Conservation (phyloP, 1,284 basidiomycete genomes). For the Irpex sp. region DNA sequence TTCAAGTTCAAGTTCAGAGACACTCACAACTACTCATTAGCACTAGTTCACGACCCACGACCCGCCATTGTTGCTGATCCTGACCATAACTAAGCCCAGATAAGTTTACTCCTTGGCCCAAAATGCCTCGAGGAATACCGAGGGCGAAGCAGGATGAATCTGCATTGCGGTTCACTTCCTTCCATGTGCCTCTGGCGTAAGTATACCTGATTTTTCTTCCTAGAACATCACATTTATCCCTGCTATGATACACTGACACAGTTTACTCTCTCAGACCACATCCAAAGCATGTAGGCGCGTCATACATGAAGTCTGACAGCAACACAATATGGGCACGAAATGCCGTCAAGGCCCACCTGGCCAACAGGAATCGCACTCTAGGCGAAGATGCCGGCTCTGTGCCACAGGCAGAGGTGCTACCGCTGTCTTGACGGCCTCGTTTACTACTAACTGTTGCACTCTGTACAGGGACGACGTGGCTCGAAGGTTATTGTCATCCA, state of each 20-base stretch:
- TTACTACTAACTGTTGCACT: slow-evolving; percentile 13
- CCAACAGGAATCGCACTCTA: slow-evolving; percentile 33
- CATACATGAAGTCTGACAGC: slow-evolving; percentile 67
- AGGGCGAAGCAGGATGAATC: slow-evolving; percentile 76
- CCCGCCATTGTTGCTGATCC: background rate
- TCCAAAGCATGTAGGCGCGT: slow-evolving; percentile 72
- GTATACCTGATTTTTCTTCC: slow-evolving; percentile 15
- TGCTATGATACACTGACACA: background rate
- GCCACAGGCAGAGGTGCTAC: slow-evolving; percentile 42
- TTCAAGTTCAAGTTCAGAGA: background rate
- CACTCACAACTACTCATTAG: background rate
- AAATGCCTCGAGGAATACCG: slow-evolving; percentile 77
- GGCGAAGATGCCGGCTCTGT: slow-evolving; percentile 31
- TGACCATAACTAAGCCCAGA: too few relatives aligned
- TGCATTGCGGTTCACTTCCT: slow-evolving; percentile 75
- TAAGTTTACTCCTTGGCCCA: background rate
- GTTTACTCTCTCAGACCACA: slow-evolving; percentile 44
- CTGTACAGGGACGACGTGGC: slow-evolving; percentile 51
- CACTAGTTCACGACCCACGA: background rate
- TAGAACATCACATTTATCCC: too few relatives aligned
- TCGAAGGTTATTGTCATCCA: slow-evolving; percentile 88
- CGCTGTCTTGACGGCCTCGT: slow-evolving; percentile 12
- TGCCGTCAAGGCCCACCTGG: slow-evolving; percentile 32
- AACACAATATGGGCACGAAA: slow-evolving; percentile 74
- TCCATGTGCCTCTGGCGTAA: slow-evolving; percentile 72